Base-by-base conservation (phyloP, 805 yeast genomes). In the Candida golubevii region DNA sequence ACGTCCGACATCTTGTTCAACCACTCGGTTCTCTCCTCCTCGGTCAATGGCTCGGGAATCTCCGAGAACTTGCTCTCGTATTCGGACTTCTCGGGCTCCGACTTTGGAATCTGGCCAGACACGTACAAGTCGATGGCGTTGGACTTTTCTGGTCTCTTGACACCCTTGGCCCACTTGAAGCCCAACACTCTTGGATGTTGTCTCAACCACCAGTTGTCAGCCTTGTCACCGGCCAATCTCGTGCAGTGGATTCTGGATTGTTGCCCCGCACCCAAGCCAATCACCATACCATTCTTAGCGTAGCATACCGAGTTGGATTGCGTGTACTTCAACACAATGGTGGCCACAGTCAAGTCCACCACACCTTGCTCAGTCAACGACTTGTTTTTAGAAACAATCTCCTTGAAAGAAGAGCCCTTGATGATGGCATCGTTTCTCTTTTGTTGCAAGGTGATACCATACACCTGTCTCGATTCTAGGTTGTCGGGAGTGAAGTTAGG, bases 121-220 rank as follows among this genome's bases (percentile, higher is more conserved):
- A 93, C 98, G 63, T 65, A 93, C 66, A 93, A 77, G 68, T 93
- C 99, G 67, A 93, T 93, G 44, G 97, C 99, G 65, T 93, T 93
- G 41, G 96, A 85, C 80, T 93, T 93, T 66, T 93, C 99, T 52
- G 98, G 97, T 75, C 97, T 88, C 80, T 93, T 93, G 56, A 85
- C 85, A 62, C 98, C 98, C 75, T 88, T 88, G 52, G 96, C 95
- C 98, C 98, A 93, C 73, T 91, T 80, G 80, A 93, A 85, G 23
- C 73, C 93, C 48, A 93, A 73, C 8, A 93, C 98, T 65, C 75
- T 81, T 56, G 98, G 98, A 71, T 93, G 99, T 71, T 93, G 98
- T 77, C 99, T 85, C 63, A 93, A 79, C 99, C 99, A 93, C 98
- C 98, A 93, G 80, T 90, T 90, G 69, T 93, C 97, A 55, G 98